Evolutionary conservation across 1,284 basidiomycete genomes (phyloP).

Genomic region (Fomitopsis schrenkii): DNA sequence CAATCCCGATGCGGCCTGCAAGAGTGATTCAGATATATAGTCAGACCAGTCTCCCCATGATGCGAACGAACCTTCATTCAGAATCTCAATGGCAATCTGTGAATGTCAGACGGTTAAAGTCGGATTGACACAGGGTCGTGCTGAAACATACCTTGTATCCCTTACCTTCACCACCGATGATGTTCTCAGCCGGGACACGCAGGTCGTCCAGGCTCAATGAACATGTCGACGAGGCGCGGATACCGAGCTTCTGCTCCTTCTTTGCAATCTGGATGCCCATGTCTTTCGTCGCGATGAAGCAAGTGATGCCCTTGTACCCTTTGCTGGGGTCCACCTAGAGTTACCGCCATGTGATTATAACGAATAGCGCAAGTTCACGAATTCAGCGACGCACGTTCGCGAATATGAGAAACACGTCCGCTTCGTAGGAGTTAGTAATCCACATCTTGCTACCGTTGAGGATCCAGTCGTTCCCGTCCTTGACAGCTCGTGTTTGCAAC

Average conservation of each 20-base stretch:
- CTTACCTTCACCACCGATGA: slow-evolving; percentile 91
- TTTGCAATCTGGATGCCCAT: slow-evolving; percentile 98
- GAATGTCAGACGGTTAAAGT: background rate
- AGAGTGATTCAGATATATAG: background rate
- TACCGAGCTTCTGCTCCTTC: slow-evolving; percentile 98
- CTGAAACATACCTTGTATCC: slow-evolving; percentile 76
- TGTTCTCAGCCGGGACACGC: slow-evolving; percentile 87
- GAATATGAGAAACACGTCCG: slow-evolving; percentile 92
- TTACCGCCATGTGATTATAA: background rate
- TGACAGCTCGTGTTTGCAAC: slow-evolving; percentile 88
- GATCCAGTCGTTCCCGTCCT: slow-evolving; percentile 80
- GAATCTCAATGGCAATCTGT: slow-evolving; percentile 91
- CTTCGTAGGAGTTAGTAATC: slow-evolving; percentile 98
- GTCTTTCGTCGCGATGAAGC: slow-evolving; percentile 93
- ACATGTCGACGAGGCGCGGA: slow-evolving; percentile 96
- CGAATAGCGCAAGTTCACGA: background rate
- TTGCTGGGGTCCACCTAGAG: slow-evolving; percentile 77
- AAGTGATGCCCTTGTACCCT: slow-evolving; percentile 99
- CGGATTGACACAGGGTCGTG: too few species aligned
- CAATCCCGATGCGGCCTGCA: slow-evolving; percentile 89
- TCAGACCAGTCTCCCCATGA: background rate
- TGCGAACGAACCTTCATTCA: slow-evolving; percentile 75
- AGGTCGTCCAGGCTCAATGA: slow-evolving; percentile 96
- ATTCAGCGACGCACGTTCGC: slow-evolving; percentile 63
- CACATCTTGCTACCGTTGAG: slow-evolving; percentile 99